phyloP scores from a whole-genome alignment of 805 yeast species.

The Suhomyces prunicola region DNA sequence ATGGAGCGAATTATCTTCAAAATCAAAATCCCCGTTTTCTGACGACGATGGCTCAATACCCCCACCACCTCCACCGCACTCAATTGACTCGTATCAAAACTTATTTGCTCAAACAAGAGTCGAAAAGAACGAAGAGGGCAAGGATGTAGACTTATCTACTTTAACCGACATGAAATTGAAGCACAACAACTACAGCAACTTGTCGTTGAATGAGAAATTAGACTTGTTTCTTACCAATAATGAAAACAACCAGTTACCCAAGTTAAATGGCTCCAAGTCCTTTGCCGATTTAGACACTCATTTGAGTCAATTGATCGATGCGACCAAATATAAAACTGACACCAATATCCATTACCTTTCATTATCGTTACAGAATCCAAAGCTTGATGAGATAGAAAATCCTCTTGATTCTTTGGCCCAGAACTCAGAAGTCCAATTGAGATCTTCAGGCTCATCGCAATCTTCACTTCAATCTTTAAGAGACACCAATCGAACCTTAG shows the following conservation, averaged over 20 bases:
- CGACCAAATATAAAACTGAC: constrained; percentile 24
- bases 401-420: constrained; percentile 32
- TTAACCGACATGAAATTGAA: constrained; percentile 18
- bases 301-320: constrained; percentile 27
- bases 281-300: constrained; percentile 35
- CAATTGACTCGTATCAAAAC: constrained; percentile 4
- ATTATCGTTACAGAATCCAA: constrained; percentile 22
- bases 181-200: constrained; percentile 25
- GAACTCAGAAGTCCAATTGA: constrained; percentile 21
- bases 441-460: constrained; percentile 37
- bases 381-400: constrained; percentile 19
- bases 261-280: constrained; percentile 10
- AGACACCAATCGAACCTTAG: constrained; percentile 27
- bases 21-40: constrained; percentile 9
- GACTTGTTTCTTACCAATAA: constrained; percentile 36
- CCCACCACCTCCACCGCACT: constrained; percentile 12
- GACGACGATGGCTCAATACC: constrained; percentile 14
- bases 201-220: constrained; percentile 44
- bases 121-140: not conserved
- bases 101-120: not conserved
- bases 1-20: constrained; percentile 17
- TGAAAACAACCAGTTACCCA: constrained; percentile 1
- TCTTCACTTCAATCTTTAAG: constrained; percentile 36
- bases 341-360: constrained; percentile 37
- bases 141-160: constrained; percentile 12